Conservation (phyloP, 179 eudicot genomes). For the Silene noctiflora region DNA sequence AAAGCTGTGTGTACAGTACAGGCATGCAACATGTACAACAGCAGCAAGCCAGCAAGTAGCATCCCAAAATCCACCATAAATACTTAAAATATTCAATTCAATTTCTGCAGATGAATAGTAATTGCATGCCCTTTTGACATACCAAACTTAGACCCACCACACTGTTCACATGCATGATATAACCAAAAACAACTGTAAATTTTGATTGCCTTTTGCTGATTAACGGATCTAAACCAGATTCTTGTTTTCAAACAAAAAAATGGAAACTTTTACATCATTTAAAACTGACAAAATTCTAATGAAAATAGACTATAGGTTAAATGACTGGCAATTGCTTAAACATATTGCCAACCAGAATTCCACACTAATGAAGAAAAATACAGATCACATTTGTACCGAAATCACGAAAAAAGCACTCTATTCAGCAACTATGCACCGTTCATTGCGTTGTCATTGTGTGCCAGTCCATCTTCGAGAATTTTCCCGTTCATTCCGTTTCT, state of each 20-base stretch:
- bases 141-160: no score
- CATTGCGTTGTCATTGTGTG: conserved; percentile 48
- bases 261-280: neutral
- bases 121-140: neutral
- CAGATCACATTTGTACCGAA: neutral
- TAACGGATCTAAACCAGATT: neutral
- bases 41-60: neutral
- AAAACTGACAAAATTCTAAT: neutral
- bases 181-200: neutral
- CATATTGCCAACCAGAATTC: neutral
- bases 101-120: neutral
- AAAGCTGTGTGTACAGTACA: neutral
- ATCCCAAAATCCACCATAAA: neutral
- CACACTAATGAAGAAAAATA: neutral
- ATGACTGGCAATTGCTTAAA: neutral
- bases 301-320: neutral
- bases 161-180: neutral
- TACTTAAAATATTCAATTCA: no score
- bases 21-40: neutral
- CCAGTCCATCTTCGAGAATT: conserved; percentile 51
- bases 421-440: conserved; percentile 46
- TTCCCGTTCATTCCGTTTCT: conserved; percentile 83
- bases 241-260: neutral
- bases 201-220: neutral
- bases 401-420: neutral